Conservation (phyloP, 305 asterid genomes). For the Fraxinus xanthoxyloides region DNA sequence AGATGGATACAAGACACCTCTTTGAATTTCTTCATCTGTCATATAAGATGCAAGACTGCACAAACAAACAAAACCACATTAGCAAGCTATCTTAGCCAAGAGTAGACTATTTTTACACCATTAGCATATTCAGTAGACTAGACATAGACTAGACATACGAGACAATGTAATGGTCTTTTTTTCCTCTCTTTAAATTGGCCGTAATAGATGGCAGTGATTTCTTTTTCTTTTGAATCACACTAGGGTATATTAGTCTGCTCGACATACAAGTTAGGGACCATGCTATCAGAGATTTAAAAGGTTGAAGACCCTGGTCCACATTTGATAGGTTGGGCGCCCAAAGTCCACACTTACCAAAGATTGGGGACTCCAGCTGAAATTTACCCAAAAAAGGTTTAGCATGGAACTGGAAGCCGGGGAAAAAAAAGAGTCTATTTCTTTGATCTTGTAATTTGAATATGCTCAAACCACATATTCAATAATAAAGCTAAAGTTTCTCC, state of each 20-base stretch:
- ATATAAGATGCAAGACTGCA: conserved; percentile 96
- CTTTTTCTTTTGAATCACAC: not conserved
- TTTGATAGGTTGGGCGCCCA: not conserved
- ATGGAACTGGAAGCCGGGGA: not conserved
- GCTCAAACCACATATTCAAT: not conserved
- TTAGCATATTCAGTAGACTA: not conserved
- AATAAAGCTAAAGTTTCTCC: not conserved
- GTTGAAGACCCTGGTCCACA: not conserved
- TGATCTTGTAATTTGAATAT: not conserved
- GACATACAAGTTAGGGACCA: not conserved
- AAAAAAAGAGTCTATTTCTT: not conserved
- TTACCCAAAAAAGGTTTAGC: not conserved
- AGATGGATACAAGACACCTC: conserved; percentile 84
- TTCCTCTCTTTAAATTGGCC: not conserved
- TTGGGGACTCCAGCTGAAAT: not conserved
- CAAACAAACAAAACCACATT: conserved; percentile 19
- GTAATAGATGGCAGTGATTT: not conserved
- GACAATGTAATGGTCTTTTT: not conserved
- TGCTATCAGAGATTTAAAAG: not conserved
- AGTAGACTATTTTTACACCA: not conserved
- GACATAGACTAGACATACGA: not conserved
- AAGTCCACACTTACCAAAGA: not conserved
- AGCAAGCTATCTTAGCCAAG: conserved; percentile 13
- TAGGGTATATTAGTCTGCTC: not conserved
- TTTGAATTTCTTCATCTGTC: conserved; percentile 78